Evolutionary conservation across 345 rosid species (phyloP), one percentile per base, ranked within the genome.

Genomic region (Pseudoturritis turrita): DNA sequence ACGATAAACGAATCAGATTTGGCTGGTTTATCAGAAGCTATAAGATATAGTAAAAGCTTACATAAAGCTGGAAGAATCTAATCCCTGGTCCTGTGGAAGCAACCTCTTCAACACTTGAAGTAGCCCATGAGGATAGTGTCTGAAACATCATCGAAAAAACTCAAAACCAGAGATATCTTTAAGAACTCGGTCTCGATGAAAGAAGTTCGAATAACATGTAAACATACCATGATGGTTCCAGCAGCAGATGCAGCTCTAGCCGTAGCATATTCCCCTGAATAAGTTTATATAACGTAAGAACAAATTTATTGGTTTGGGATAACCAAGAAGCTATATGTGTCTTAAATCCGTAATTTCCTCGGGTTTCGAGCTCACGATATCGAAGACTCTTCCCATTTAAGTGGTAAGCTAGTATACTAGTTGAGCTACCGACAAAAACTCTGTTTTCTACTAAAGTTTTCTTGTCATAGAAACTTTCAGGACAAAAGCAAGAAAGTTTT

Each of bases 21-120:
- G 46, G 23, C 59, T 8, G 40, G 4, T 17, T 40, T 36, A 9
- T 39, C 2, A 25, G 11, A 33, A 33, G 3, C 3, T 33, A 33
- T 33, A 8, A 33, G 12, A 7, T 19, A n/a, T 10, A 70, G 10
- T 2, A 51, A 8, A 39, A 25, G n/a, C 88, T 89, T 80, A 87
- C 96, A 79, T 87, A 87, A 66, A 89, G 96, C 83, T 89, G 96
- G 87, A 89, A 89, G 72, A 89, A 89, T 45, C 96, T 81, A 62
- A 89, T 79, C 70, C 96, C 96, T 39, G 96, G 90, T 40, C 96
- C 96, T 1, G 92, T 89, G 26, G 96, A 89, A 76, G 96, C 92
- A 72, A 89, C 96, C 83, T 89, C 96, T 81, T 89, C 96, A 28
- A 87, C 90, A 57, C 96, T 89, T 26, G 96, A 89, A 73, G 92